Percentiles rank a stretch among this genome's conserved stretches.
Evolutionary conservation across 345 rosid genomes (phyloP).

Genomic region (Gossypium sturtianum): DNA sequence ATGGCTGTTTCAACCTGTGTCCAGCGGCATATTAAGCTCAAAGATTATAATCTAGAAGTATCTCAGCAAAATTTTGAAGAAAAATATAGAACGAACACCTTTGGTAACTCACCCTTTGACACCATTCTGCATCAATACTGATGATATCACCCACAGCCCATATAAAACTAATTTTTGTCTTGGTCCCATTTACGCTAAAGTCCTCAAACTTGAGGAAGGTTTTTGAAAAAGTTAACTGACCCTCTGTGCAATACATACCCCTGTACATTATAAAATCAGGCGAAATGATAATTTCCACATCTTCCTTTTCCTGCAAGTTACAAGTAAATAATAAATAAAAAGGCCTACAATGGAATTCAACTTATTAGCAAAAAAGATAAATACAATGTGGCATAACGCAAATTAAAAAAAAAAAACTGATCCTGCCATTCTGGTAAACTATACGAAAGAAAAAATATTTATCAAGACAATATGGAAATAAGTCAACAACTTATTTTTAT

Average conservation of each 20-base stretch:
- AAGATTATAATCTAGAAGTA: conserved; percentile 6
- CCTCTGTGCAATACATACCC: conserved; percentile 36
- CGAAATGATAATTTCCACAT: conserved; percentile 31
- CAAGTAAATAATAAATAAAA: conserved; percentile 5
- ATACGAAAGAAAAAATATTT: background rate
- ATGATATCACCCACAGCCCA: conserved; percentile 49
- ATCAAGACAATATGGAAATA: background rate
- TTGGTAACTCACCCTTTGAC: conserved; percentile 34
- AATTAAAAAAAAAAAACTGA: background rate
- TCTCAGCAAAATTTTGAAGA: background rate
- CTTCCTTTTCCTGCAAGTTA: conserved; percentile 38
- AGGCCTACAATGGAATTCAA: background rate
- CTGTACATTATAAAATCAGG: conserved; percentile 47
- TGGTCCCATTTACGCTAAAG: conserved; percentile 31
- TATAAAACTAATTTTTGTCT: conserved; percentile 29
- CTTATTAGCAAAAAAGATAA: background rate
- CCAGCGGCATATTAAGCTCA: conserved; percentile 10
- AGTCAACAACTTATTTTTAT: background rate
- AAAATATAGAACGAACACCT: conserved; percentile 1
- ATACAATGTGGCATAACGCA: background rate
- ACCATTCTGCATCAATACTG: conserved; percentile 51
- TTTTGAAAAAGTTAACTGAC: conserved; percentile 48
- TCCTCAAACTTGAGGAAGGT: conserved; percentile 42
- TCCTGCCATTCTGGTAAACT: background rate
- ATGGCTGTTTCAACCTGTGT: conserved; percentile 63